Conservation (phyloP, 805 yeast genomes). For the Vanderwaltozyma tropicalis region DNA sequence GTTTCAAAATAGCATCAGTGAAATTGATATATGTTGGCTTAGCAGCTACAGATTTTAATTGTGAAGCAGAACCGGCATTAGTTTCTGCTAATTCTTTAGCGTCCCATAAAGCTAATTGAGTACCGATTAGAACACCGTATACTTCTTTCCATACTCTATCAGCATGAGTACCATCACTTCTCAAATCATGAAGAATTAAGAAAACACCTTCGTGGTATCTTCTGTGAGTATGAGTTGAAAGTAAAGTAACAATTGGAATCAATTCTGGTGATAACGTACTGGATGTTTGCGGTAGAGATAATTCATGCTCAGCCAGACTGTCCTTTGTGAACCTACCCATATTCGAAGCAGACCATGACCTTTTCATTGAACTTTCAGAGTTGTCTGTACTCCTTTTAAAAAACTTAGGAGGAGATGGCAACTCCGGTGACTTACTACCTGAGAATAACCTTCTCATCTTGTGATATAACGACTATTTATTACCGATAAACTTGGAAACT, state of each 20-base stretch:
- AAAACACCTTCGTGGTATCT: conserved; percentile 69
- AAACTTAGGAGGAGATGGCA: conserved; percentile 20
- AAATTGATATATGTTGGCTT: conserved; percentile 85
- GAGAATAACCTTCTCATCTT: conserved; percentile 23
- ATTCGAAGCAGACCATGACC: conserved; percentile 17
- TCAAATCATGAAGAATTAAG: conserved; percentile 61
- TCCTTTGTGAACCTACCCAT: conserved; percentile 13
- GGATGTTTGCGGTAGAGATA: conserved; percentile 8
- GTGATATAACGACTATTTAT: not conserved
- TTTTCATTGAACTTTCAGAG: not conserved
- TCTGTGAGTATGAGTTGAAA: conserved; percentile 66
- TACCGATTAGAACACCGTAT: conserved; percentile 83
- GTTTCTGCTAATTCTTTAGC: conserved; percentile 48
- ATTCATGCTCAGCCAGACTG: not conserved
- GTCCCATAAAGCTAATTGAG: conserved; percentile 89
- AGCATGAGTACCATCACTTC: conserved; percentile 78
- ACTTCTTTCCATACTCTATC: conserved; percentile 87
- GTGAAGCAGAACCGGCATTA: conserved; percentile 32
- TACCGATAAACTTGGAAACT: too few species aligned
- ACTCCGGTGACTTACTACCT: conserved; percentile 18
- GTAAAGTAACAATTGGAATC: conserved; percentile 60
- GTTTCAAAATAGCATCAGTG: conserved; percentile 78
- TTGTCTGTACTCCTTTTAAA: conserved; percentile 9
- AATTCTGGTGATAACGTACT: conserved; percentile 31
- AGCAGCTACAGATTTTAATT: conserved; percentile 45